Percentiles rank a stretch among this genome's conserved stretches.
These are phyloP conservation scores for Chalciporus piperatus DNA, from an alignment of 768 basidiomycete genomes.

Conservation along the genomic window DNA sequence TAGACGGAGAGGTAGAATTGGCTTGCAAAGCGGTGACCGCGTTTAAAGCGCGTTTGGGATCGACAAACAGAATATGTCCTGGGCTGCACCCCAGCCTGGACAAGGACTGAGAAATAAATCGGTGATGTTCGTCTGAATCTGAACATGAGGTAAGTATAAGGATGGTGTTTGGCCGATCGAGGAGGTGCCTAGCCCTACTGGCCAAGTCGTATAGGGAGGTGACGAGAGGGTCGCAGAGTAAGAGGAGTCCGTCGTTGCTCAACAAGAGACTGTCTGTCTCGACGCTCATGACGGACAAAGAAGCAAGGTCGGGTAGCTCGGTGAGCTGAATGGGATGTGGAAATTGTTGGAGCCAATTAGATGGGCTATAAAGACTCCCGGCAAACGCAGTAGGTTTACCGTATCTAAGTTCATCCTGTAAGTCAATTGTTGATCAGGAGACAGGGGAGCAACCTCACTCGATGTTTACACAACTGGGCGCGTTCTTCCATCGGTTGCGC, in stretches of 20 bases:
- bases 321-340: slow-evolving; percentile 46
- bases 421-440: background rate
- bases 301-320: slow-evolving; percentile 32
- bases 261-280: slow-evolving; percentile 20
- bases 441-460: slow-evolving; percentile 19
- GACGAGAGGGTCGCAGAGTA: slow-evolving; percentile 61
- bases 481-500: slow-evolving; percentile 48
- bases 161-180: slow-evolving; percentile 40
- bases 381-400: slow-evolving; percentile 19
- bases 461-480: slow-evolving; percentile 22
- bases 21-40: slow-evolving; percentile 50
- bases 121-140: slow-evolving; percentile 10
- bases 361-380: slow-evolving; percentile 40
- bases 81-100: slow-evolving; percentile 25
- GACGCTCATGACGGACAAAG: slow-evolving; percentile 14
- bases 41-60: slow-evolving; percentile 56
- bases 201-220: slow-evolving; percentile 43
- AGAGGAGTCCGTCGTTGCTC: slow-evolving; percentile 59
- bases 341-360: slow-evolving; percentile 58
- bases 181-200: slow-evolving; percentile 23
- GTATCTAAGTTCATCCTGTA: slow-evolving; percentile 14
- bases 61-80: slow-evolving; percentile 43
- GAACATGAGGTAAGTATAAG: slow-evolving; percentile 39
- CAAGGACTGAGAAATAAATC: slow-evolving; percentile 20
- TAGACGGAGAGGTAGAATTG: slow-evolving; percentile 42